Conservation (phyloP, 225 moss, liverwort and hornwort species). For the Bryum argenteum region DNA sequence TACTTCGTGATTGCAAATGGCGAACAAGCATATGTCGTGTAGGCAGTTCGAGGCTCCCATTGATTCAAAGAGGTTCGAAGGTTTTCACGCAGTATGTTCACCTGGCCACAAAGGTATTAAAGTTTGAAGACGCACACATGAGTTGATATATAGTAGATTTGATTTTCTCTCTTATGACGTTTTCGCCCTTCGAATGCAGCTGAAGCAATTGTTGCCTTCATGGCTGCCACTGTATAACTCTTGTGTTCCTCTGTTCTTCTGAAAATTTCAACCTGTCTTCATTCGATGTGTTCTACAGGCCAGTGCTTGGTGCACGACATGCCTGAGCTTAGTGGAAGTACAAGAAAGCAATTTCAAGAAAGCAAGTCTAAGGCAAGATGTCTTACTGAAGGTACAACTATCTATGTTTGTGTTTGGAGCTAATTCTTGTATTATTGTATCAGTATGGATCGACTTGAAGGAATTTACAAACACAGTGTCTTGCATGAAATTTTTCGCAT, state of each 20-base stretch:
- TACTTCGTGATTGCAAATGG: slow-evolving; percentile 59
- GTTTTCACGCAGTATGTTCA: slow-evolving; percentile 49
- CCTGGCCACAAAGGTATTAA: slow-evolving; percentile 65
- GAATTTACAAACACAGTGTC: slow-evolving; percentile 1
- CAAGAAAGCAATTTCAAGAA: slow-evolving; percentile 58
- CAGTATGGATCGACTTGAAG: slow-evolving; percentile 2
- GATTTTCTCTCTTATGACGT: slow-evolving; percentile 9
- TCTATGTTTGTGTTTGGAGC: slow-evolving; percentile 23
- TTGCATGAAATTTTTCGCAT: slow-evolving; percentile 18
- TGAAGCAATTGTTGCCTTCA: slow-evolving; percentile 10
- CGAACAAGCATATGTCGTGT: slow-evolving; percentile 53
- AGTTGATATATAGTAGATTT: slow-evolving; percentile 1
- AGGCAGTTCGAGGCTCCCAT: slow-evolving; percentile 55
- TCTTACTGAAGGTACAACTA: slow-evolving; percentile 53
- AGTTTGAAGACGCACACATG: slow-evolving; percentile 14
- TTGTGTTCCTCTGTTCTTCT: slow-evolving; percentile 2
- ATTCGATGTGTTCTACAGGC: slow-evolving; percentile 42
- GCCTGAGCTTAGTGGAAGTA: slow-evolving; percentile 45
- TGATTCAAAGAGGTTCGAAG: slow-evolving; percentile 37
- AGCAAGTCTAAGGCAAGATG: slow-evolving; percentile 44
- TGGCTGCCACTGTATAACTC: not conserved
- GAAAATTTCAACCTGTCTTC: slow-evolving; percentile 12
- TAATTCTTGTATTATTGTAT: not conserved
- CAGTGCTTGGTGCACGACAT: slow-evolving; percentile 62
- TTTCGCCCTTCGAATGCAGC: slow-evolving; percentile 13